These are phyloP conservation scores for Glaciozyma antarctica DNA, from an alignment of 768 basidiomycete genomes.

Conservation along the genomic window DNA sequence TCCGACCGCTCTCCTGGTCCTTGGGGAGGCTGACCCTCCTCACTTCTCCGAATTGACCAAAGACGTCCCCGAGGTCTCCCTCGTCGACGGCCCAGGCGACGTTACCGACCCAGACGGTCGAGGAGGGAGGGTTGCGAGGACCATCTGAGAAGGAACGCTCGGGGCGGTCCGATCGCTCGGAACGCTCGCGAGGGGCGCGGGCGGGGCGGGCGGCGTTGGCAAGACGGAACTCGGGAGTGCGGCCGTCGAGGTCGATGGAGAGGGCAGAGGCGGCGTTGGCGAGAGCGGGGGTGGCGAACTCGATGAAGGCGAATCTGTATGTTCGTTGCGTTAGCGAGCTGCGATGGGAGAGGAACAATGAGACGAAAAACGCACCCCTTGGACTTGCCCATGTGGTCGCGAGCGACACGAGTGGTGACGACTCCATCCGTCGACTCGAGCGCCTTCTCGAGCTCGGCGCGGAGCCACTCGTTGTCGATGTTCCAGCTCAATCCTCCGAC, in stretches of 20 bases:
- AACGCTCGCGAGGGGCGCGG: neutral
- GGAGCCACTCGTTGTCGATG: conserved; percentile 88
- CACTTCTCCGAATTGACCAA: conserved; percentile 80
- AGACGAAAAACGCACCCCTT: conserved; percentile 31
- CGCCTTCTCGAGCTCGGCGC: conserved; percentile 75
- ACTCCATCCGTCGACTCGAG: conserved; percentile 53
- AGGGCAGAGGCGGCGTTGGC: conserved; percentile 61
- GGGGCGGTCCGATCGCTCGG: neutral
- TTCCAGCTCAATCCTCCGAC: conserved; percentile 92
- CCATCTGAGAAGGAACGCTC: conserved; percentile 33
- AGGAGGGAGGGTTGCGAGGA: conserved; percentile 55
- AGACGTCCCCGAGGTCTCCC: conserved; percentile 75
- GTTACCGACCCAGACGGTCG: conserved; percentile 82
- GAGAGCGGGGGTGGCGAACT: conserved; percentile 38
- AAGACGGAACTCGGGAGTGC: conserved; percentile 71
- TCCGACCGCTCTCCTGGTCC: conserved; percentile 75
- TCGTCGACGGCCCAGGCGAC: conserved; percentile 69
- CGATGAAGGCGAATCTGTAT: conserved; percentile 37
- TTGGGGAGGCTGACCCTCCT: conserved; percentile 67
- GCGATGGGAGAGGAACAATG: no score
- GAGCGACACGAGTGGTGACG: conserved; percentile 33
- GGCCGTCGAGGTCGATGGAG: conserved; percentile 82
- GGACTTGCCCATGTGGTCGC: conserved; percentile 14
- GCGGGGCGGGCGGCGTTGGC: conserved; percentile 44
- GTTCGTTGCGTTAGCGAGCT: no score